Conservation (phyloP, 2,329 filamentous ascomycete species). For the Diaporthe australafricana region DNA sequence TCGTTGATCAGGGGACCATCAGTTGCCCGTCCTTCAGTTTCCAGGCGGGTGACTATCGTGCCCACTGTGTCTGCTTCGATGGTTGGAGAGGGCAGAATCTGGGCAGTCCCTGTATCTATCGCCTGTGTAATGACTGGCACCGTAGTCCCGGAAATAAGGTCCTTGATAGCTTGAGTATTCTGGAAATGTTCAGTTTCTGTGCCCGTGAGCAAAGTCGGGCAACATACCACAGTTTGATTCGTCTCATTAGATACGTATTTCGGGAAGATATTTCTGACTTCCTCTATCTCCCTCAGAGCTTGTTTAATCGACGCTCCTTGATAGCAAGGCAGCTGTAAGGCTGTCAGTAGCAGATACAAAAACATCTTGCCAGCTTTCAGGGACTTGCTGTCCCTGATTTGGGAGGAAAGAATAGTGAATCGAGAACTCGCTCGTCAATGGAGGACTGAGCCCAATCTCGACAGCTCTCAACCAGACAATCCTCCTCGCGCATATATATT, state of each 20-base stretch:
- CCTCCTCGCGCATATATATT: constrained; percentile 4
- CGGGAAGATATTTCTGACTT: not conserved
- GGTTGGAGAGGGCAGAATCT: constrained; percentile 48
- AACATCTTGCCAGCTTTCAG: constrained; percentile 15
- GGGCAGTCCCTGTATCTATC: constrained; percentile 46
- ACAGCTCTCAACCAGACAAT: not conserved
- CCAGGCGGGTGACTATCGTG: constrained; percentile 47
- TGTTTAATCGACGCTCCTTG: constrained; percentile 1
- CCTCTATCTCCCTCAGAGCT: not conserved
- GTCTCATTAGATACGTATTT: constrained; percentile 1
- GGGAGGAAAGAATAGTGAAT: not conserved
- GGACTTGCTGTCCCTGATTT: constrained; percentile 7
- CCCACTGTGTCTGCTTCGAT: constrained; percentile 47
- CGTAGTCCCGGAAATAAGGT: constrained; percentile 28
- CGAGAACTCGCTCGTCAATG: not conserved
- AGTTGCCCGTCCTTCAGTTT: constrained; percentile 42
- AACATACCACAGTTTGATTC: constrained; percentile 18
- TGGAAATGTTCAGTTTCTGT: constrained; percentile 12
- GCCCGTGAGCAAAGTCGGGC: too few relatives aligned
- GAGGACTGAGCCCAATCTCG: not conserved
- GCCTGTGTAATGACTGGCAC: constrained; percentile 48
- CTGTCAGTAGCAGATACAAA: constrained; percentile 34
- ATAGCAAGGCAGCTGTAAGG: constrained; percentile 33
- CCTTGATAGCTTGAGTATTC: constrained; percentile 22
- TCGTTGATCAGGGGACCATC: constrained; percentile 42